Evolutionary conservation across 768 basidiomycete species (phyloP).

Genomic region (Xanthoconium stramineum): DNA sequence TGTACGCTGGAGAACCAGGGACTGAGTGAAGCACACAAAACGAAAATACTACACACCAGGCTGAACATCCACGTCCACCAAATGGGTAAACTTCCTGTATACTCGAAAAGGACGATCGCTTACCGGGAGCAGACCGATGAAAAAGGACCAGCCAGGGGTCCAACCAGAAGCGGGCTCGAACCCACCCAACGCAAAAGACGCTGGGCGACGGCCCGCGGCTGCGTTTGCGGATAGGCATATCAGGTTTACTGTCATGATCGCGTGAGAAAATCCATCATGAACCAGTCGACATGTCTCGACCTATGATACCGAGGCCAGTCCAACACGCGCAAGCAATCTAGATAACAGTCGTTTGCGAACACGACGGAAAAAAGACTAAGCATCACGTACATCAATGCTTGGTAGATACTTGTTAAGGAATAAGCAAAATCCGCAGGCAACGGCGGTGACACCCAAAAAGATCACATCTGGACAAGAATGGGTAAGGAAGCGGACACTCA

Average conservation of each 20-base stretch:
- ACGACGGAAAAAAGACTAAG: background rate
- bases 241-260: conserved; percentile 45
- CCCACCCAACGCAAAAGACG: conserved; percentile 52
- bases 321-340: conserved; percentile 59
- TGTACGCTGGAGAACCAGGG: conserved; percentile 42
- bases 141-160: conserved; percentile 67
- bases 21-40: background rate
- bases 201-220: conserved; percentile 50
- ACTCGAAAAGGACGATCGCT: conserved; percentile 8
- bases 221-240: conserved; percentile 57
- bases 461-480: conserved; percentile 41
- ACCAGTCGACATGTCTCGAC: conserved; percentile 24
- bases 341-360: conserved; percentile 3
- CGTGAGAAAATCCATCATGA: conserved; percentile 7
- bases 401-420: conserved; percentile 54
- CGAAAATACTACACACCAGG: conserved; percentile 21
- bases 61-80: conserved; percentile 9
- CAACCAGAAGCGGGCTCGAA: conserved; percentile 69
- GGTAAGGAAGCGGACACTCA: background rate
- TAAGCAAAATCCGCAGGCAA: conserved; percentile 50
- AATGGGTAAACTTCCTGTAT: background rate
- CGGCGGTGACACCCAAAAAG: conserved; percentile 50
- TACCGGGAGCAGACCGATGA: conserved; percentile 60
- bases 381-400: conserved; percentile 42
- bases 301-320: conserved; percentile 56